Evolutionary conservation across 257 asterid species (phyloP), one percentile per base, ranked within the genome.

Genomic region (Rauvolfia tetraphylla): DNA sequence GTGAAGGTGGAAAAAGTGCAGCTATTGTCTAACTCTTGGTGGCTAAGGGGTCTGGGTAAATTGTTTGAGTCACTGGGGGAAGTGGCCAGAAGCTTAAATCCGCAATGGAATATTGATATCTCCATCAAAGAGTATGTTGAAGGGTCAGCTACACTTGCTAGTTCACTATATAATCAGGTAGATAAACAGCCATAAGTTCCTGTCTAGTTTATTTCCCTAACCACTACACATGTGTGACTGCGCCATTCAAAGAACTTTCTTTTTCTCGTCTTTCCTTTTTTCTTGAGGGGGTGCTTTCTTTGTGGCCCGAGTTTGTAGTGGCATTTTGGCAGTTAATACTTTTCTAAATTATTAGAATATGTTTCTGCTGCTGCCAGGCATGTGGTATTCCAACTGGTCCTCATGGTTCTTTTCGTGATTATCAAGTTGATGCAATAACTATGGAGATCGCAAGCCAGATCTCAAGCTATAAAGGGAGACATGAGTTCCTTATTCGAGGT

Each of bases 401-500:
- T 17, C 99, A 95, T 72, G 97, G 99, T 58, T 95, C 97, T 79
- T 95, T 95, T 88, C 97, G 96, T 81, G 99, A 95, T 82, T 92
- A 85, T 85, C 99, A 95, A 86, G 95, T 95, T 76, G 99, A 95
- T 82, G 91, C 98, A 53, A 85, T 95, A 71, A 95, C 99, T 49
- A 79, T 95, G 89, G 97, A 95, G 80, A 79, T 95, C 79, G 91
- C 93, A 41, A 84, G 87, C 25, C 91, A 83, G 80, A 74, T 79
- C 54, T 84, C 91, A 41, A 86, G 87, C 82, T 84, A 89, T 71
- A 81, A 85, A 75, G 80, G 68, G 79, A 77, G 74, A 38, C 84
- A 34, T 75, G 88, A 86, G 83, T 85, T 90, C 83, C 93, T 95
- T 75, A 72, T 84, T 78, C 90, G 82, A 69, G 90, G 87, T 79